Conservation (phyloP, 169 alveolate species). For the Perkinsus marinus region DNA sequence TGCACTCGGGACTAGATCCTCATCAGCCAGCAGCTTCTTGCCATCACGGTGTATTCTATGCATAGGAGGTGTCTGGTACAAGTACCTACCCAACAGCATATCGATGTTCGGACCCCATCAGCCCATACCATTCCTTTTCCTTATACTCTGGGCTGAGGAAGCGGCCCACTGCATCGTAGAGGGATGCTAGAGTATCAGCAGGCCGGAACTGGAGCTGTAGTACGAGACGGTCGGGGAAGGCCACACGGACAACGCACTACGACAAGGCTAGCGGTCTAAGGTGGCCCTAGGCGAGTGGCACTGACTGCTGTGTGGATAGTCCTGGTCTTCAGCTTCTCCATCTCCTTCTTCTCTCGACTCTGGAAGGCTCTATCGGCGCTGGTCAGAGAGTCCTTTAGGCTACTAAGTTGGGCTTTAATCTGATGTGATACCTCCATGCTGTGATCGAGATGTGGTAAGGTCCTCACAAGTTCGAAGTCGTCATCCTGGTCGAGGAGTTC, state of each 20-base stretch:
- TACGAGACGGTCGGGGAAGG: background rate
- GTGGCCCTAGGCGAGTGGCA: background rate
- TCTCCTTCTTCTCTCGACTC: background rate
- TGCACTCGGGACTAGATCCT: background rate
- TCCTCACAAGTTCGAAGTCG: background rate
- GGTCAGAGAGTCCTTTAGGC: background rate
- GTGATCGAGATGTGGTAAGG: too few species aligned
- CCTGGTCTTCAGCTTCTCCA: background rate
- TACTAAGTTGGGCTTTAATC: background rate
- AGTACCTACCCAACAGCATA: background rate
- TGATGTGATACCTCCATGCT: background rate
- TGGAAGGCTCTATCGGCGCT: background rate
- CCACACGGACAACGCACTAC: background rate
- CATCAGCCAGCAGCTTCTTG: background rate
- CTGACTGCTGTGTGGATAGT: background rate
- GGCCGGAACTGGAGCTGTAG: background rate
- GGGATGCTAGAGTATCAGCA: background rate
- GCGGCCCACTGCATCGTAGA: background rate
- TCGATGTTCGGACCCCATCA: background rate
- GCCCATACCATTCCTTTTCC: background rate
- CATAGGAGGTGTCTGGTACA: background rate
- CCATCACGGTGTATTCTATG: background rate
- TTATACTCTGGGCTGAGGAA: background rate
- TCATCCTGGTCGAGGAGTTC: background rate
- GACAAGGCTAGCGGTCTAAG: background rate